These are phyloP conservation scores for Teratosphaeria epicoccoides DNA, from an alignment of 2,329 filamentous ascomycete genomes.

Conservation along the genomic window DNA sequence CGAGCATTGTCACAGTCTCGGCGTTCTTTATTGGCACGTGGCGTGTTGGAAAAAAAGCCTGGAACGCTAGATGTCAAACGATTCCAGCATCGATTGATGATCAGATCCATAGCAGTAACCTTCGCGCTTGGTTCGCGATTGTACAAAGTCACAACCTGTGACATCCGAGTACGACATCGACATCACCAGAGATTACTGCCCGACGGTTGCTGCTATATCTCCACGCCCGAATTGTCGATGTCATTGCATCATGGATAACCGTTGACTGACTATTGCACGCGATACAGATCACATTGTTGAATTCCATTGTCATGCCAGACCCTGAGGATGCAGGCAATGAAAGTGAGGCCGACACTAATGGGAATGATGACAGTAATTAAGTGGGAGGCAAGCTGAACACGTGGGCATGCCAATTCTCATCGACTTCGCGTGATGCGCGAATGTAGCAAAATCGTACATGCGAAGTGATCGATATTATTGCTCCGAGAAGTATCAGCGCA, in stretches of 20 bases:
- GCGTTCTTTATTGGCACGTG: background rate
- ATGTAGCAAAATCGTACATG: too few relatives aligned
- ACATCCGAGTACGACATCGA: too few relatives aligned
- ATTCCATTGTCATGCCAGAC: conserved; percentile 42
- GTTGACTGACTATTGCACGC: conserved; percentile 1
- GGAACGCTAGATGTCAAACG: background rate
- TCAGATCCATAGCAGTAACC: background rate
- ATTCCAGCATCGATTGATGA: background rate
- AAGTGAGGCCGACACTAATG: conserved; percentile 11
- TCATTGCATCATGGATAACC: background rate
- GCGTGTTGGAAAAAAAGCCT: background rate
- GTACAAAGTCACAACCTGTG: background rate
- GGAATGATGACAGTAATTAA: conserved; percentile 1
- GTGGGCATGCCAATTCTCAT: background rate
- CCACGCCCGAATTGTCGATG: background rate
- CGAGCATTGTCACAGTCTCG: background rate
- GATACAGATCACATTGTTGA: conserved; percentile 39
- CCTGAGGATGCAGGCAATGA: conserved; percentile 23
- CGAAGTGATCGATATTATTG: too few relatives aligned
- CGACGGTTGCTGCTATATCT: background rate
- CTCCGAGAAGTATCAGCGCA: background rate
- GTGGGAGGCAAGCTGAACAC: background rate
- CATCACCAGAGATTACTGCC: too few relatives aligned
- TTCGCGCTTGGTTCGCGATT: background rate
- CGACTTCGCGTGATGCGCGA: background rate